phyloP scores from a whole-genome alignment of 2,329 filamentous ascomycete genomes.

The Aspergillus phoenicis region DNA sequence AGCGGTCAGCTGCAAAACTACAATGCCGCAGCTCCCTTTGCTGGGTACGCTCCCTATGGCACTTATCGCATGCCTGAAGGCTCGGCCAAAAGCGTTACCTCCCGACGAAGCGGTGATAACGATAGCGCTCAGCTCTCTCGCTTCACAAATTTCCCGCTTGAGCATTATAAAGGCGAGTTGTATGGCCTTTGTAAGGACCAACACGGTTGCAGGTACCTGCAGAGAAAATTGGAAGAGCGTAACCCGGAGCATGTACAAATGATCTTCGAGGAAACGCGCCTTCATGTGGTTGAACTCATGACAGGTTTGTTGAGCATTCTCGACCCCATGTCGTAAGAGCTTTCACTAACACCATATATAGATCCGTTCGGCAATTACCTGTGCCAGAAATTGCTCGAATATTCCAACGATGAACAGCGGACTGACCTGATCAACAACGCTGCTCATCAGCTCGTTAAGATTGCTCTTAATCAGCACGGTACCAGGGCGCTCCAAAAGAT shows the following conservation, averaged over 20 bases:
- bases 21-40: slow-evolving; percentile 59
- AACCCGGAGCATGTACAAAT: slow-evolving; percentile 80
- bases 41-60: slow-evolving; percentile 52
- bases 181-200: slow-evolving; percentile 95
- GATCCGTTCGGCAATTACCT: slow-evolving; percentile 99
- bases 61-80: slow-evolving; percentile 68
- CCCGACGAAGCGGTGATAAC: slow-evolving; percentile 52
- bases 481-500: slow-evolving; percentile 98
- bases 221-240: slow-evolving; percentile 94
- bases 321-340: neutral
- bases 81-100: slow-evolving; percentile 74
- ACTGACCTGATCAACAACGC: slow-evolving; percentile 91
- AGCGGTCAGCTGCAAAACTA: slow-evolving; percentile 48
- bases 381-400: slow-evolving; percentile 97
- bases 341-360: slow-evolving; percentile 32
- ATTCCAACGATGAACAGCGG: slow-evolving; percentile 91
- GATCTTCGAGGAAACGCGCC: slow-evolving; percentile 92
- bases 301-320: slow-evolving; percentile 57
- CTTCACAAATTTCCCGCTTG: slow-evolving; percentile 80
- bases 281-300: slow-evolving; percentile 96
- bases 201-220: slow-evolving; percentile 93
- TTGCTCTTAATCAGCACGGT: slow-evolving; percentile 95
- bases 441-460: slow-evolving; percentile 81
- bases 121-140: slow-evolving; percentile 67
- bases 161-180: slow-evolving; percentile 79